Percentiles rank a stretch among this genome's conserved stretches.
Evolutionary conservation across 2,329 filamentous ascomycete species (phyloP).

Genomic region (Rutstroemia sp.): DNA sequence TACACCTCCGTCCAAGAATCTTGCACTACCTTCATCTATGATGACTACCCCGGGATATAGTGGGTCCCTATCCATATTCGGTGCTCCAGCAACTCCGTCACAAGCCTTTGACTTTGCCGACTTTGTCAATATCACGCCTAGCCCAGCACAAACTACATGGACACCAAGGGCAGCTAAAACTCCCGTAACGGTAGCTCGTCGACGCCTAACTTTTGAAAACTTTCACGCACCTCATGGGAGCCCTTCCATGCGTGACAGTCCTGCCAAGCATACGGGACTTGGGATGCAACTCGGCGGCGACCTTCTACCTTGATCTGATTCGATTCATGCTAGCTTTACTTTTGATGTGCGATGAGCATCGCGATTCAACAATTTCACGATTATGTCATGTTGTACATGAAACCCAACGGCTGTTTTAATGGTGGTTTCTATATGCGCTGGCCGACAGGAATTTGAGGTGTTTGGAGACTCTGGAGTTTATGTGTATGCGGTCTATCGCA

Average conservation of each 20-base stretch:
- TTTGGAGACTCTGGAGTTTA: not conserved
- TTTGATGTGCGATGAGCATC: conserved; percentile 6
- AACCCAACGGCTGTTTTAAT: conserved; percentile 11
- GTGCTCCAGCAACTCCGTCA: conserved; percentile 67
- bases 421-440: conserved; percentile 2
- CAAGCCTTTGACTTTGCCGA: conserved; percentile 89
- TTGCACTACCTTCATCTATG: conserved; percentile 71
- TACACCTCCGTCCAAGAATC: conserved; percentile 67
- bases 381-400: conserved; percentile 34
- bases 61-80: conserved; percentile 57
- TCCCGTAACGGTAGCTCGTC: conserved; percentile 21
- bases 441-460: conserved; percentile 4
- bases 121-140: conserved; percentile 95
- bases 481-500: not conserved
- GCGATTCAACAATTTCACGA: conserved; percentile 50
- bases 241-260: conserved; percentile 14
- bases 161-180: conserved; percentile 27
- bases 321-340: not conserved
- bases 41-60: conserved; percentile 77
- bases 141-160: conserved; percentile 85
- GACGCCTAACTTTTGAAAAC: conserved; percentile 26
- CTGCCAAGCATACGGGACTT: conserved; percentile 42
- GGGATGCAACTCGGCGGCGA: conserved; percentile 61
- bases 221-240: conserved; percentile 16
- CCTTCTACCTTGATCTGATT: conserved; percentile 39